These are phyloP conservation scores for Tanacetum coccineum DNA, from an alignment of 129 eudicot genomes.

Conservation along the genomic window DNA sequence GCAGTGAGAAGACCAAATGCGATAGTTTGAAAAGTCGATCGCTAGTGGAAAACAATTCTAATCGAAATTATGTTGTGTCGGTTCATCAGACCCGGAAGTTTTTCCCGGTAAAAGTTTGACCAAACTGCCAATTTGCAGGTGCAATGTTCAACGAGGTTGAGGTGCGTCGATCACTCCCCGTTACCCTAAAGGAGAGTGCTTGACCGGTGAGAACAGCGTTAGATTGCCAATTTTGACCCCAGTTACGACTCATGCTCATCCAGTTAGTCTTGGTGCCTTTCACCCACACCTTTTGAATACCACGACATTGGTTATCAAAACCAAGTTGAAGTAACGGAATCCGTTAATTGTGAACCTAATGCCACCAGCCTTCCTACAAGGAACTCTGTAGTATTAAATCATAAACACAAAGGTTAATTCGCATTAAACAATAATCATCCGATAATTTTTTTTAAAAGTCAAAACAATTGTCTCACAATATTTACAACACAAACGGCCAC, in stretches of 20 bases:
- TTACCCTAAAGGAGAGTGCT: slow-evolving; percentile 66
- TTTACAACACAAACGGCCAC: no score
- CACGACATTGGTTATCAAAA: slow-evolving; percentile 67
- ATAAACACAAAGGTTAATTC: slow-evolving; percentile 18
- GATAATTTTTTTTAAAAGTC: no score
- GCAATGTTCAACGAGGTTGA: slow-evolving; percentile 76
- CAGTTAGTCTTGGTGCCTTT: slow-evolving; percentile 66
- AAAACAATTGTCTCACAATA: no score
- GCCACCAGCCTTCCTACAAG: slow-evolving; percentile 80
- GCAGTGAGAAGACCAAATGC: slow-evolving; percentile 7
- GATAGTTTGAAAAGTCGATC: slow-evolving; percentile 23
- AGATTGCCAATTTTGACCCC: slow-evolving; percentile 94
- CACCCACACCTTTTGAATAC: slow-evolving; percentile 50
- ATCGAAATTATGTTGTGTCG: no score
- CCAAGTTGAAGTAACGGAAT: slow-evolving; percentile 86
- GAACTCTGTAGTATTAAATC: slow-evolving; percentile 50
- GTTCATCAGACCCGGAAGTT: slow-evolving; percentile 56
- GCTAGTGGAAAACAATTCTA: slow-evolving; percentile 15
- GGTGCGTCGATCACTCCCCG: slow-evolving; percentile 56
- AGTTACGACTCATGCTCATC: slow-evolving; percentile 80
- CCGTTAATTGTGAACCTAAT: slow-evolving; percentile 84
- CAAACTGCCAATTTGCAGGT: slow-evolving; percentile 80
- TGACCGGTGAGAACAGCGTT: slow-evolving; percentile 62
- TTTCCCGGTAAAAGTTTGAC: slow-evolving; percentile 76
- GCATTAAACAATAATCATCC: background rate